Conservation (phyloP, 1,139 yeast species). For the Sugiyamaella grinbergsii region DNA sequence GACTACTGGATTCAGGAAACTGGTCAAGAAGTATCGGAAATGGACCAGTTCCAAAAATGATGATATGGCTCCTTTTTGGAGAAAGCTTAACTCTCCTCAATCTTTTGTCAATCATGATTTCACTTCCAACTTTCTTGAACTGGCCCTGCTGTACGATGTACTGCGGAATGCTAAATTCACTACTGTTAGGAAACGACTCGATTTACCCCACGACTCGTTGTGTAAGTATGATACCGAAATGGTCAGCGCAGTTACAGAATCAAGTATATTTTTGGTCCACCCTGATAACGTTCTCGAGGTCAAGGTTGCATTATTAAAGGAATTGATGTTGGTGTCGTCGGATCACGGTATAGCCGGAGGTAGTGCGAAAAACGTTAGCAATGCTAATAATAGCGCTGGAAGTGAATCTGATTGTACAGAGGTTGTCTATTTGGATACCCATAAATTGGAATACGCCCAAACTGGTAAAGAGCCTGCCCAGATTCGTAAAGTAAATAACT, state of each 20-base stretch:
- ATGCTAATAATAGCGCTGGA: background rate
- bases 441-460: constrained; percentile 41
- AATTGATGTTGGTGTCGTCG: constrained; percentile 38
- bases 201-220: constrained; percentile 35
- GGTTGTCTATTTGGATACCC: constrained; percentile 43
- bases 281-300: constrained; percentile 45
- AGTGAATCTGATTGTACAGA: constrained; percentile 21
- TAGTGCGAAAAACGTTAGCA: background rate
- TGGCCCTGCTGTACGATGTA: constrained; percentile 60
- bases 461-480: constrained; percentile 47
- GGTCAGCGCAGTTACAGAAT: constrained; percentile 37
- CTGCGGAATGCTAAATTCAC: constrained; percentile 38
- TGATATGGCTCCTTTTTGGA: constrained; percentile 38
- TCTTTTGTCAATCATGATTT: constrained; percentile 70
- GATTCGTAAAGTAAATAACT: constrained; percentile 35
- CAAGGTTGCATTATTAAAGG: constrained; percentile 42
- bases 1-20: constrained; percentile 76
- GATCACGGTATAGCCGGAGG: constrained; percentile 14
- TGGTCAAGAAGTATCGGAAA: constrained; percentile 76
- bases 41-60: constrained; percentile 49
- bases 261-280: constrained; percentile 46
- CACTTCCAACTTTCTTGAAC: constrained; percentile 62
- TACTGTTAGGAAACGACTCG: constrained; percentile 24
- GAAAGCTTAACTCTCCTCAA: constrained; percentile 43
- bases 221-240: constrained; percentile 46